Evolutionary conservation across 163 green algal genomes (phyloP).

Genomic region (Prototheca cutis): DNA sequence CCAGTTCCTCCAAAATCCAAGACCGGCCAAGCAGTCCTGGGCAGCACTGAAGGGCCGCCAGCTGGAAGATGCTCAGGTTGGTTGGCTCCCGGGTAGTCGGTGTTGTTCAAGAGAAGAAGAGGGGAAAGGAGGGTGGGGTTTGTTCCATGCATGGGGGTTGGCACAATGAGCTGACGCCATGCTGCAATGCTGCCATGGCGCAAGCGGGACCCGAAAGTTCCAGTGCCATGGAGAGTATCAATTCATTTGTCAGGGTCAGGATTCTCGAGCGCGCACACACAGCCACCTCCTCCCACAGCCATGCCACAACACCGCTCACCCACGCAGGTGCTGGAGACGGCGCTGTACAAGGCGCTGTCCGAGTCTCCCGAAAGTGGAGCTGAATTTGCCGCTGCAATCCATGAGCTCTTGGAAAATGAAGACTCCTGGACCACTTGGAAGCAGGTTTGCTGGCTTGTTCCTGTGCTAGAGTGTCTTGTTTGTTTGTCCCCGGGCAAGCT

Average conservation of each 20-base stretch:
- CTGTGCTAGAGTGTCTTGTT: too few relatives aligned
- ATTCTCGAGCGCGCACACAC: too few relatives aligned
- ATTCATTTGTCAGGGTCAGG: too few relatives aligned
- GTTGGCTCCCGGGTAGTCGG: neutral
- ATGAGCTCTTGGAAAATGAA: constrained; percentile 21
- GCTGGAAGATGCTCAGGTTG: constrained; percentile 25
- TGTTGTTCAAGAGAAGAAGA: neutral
- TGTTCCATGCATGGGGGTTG: too few relatives aligned
- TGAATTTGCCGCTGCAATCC: constrained; percentile 31
- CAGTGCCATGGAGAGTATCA: too few relatives aligned
- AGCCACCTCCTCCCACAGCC: too few relatives aligned
- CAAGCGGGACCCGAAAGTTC: too few relatives aligned
- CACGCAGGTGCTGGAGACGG: constrained; percentile 13
- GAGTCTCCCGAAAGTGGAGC: constrained; percentile 34
- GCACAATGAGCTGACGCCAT: too few relatives aligned
- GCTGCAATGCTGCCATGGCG: too few relatives aligned
- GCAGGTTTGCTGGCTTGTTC: constrained; percentile 8
- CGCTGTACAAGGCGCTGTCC: constrained; percentile 33
- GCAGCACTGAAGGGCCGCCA: neutral
- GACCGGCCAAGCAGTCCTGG: constrained; percentile 4
- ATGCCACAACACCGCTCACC: too few relatives aligned
- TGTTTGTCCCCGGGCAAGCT: too few relatives aligned
- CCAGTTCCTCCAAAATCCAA: constrained; percentile 26
- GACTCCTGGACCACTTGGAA: constrained; percentile 44
- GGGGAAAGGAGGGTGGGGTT: too few relatives aligned